Evolutionary conservation across 2,329 filamentous ascomycete genomes (phyloP), one percentile per base, ranked within the genome.

Genomic region (Pseudocercospora vitis): DNA sequence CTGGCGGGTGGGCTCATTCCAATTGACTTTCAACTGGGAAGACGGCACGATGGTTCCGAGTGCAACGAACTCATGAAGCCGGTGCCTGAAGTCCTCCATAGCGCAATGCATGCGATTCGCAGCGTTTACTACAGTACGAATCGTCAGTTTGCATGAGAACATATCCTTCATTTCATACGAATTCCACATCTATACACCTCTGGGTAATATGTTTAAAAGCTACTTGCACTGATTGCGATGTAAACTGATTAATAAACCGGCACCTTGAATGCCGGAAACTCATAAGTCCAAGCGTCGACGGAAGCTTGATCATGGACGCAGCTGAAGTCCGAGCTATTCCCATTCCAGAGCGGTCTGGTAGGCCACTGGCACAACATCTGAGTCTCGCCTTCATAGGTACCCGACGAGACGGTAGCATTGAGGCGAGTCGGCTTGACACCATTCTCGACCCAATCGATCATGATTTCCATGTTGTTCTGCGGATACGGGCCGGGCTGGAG

Each of bases 361-460:
- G 76, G 76, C 72, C 73, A 78, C 21, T 66, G 65, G 56, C 76
- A 78, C 12, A 78, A 55, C 48, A 67, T 62, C 37, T 73, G 65
- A 19, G 71, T 66, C 39, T 68, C 71, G 4, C 74, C 75, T 0
- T 50, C 39, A 14, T 57, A 53, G 1, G 54, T 48, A 2, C 63
- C 65, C n/a, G 54, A 51, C 0, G 60, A 49, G 7, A 58, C 72
- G 2, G 73, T 74, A 1, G 72, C 75, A 35, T 76, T 76, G 21
- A 82, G 61, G 0, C 68, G 73, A 1, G 32, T 45, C 3, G 79
- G 79, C 39, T 70, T 72, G 3, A 72, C 62, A 2, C 73, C 76
- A 11, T 76, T 73, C 69, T 81, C 78, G 1, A 80, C 78, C 79
- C 78, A 81, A 48, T 78, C 68, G 48, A 82, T 76, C 59, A 79